Base-by-base conservation (phyloP, 805 yeast species). In the Lachancea cidri region DNA sequence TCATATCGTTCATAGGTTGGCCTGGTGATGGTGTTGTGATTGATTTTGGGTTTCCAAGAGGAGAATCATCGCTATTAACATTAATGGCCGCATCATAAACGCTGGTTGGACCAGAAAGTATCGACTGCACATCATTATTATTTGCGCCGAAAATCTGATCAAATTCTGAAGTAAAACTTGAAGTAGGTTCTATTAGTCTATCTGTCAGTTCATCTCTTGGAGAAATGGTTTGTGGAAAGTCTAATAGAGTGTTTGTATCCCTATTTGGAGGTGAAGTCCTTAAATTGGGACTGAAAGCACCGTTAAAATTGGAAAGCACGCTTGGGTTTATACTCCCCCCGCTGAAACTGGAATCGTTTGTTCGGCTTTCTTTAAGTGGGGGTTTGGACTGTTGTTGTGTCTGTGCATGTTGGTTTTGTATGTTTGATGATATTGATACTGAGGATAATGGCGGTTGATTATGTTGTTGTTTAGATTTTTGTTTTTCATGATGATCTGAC, bases 1-100 rank as follows among this genome's bases (percentile, higher is more conserved):
- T 54, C 39, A 51, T 50, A 18, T 54, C 57, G 13, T 53, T 45
- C 6, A 53, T 40, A 15, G 54, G 38, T 34, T 57, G 56, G 16
- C 51, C 47, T 20, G 52, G 55, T 7, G 55, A 49, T 8, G 56
- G 49, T 7, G 52, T 41, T 4, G 49, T 36, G 31, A 31, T 25
- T 17, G 17, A 22, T 11, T 19, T 8, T 15, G 34, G 27, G 14
- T 32, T 31, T 20, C 13, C 30, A 13, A 33, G 9, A 14, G 42
- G 27, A 5, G 27, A 17, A 8, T 32, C 40, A 17, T 35, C 40
- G 29, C 27, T 14, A 8, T 29, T 29, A 25, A 35, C 20, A 27
- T 24, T 30, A 29, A 24, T 36, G 29, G 32, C 25, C 5, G 6
- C 30, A 18, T 27, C 36, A 19, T 16, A 29, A 13, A 18, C 15